phyloP scores from a whole-genome alignment of 139 green algal species.

The Spirogloea muscicola region DNA sequence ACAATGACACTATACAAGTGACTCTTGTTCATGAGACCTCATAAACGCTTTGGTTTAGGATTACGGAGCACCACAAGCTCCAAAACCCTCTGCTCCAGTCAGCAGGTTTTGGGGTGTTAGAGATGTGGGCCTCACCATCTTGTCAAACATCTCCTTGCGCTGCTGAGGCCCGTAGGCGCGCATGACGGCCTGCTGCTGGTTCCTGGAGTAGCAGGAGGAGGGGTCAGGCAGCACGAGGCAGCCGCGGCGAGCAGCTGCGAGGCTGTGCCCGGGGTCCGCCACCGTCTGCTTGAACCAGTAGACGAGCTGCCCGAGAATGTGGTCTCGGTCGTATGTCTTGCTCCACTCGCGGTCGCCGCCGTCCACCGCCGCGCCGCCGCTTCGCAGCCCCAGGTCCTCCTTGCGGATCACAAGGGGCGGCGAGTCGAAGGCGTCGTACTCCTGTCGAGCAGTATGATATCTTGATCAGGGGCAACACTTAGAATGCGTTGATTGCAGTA shows the following conservation, averaged over 20 bases:
- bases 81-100: not conserved
- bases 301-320: conserved; percentile 42
- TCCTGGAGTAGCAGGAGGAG: conserved; percentile 34
- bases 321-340: conserved; percentile 30
- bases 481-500: not conserved
- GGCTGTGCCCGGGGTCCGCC: conserved; percentile 26
- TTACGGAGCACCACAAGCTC: not conserved
- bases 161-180: conserved; percentile 27
- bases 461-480: not conserved
- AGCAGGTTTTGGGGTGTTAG: not conserved
- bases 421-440: conserved; percentile 32
- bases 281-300: conserved; percentile 46
- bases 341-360: conserved; percentile 9
- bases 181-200: conserved; percentile 10
- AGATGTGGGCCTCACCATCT: conserved; percentile 21
- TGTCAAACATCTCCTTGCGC: conserved; percentile 27
- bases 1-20: not conserved
- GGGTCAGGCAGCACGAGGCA: conserved; percentile 40
- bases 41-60: not conserved
- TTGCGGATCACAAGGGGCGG: conserved; percentile 21
- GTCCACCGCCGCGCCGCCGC: not conserved
- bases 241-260: conserved; percentile 14
- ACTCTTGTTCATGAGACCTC: not conserved
- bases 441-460: not conserved
- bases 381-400: conserved; percentile 12